These are phyloP conservation scores for Ophiocordyceps camponoti-saundersi DNA, from an alignment of 2,329 filamentous ascomycete species.

Conservation along the genomic window DNA sequence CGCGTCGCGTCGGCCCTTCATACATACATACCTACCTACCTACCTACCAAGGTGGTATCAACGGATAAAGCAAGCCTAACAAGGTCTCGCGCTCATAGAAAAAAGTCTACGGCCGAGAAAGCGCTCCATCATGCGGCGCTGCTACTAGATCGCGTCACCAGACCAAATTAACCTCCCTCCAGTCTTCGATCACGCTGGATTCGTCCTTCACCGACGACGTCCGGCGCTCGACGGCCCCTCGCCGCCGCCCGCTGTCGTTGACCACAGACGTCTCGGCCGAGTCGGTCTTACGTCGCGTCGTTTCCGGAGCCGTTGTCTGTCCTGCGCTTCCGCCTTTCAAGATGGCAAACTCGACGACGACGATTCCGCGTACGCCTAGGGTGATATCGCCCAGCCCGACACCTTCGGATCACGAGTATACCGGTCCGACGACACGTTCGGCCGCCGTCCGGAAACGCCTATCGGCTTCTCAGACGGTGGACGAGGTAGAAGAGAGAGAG, in stretches of 20 bases:
- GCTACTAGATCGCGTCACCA: neutral
- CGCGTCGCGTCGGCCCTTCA: too few relatives aligned
- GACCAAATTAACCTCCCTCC: neutral
- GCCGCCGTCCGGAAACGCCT: slow-evolving; percentile 42
- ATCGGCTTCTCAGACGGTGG: slow-evolving; percentile 39
- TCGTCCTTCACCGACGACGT: neutral
- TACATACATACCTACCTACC: too few relatives aligned
- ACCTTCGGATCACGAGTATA: slow-evolving; percentile 30
- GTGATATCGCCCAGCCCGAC: slow-evolving; percentile 83
- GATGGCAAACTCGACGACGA: slow-evolving; percentile 27
- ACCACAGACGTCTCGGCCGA: neutral
- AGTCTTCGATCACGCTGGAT: neutral
- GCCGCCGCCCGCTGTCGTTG: neutral
- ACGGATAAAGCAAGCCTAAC: too few relatives aligned
- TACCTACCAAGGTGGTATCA: too few relatives aligned
- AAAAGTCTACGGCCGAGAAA: too few relatives aligned
- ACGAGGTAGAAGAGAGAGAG: slow-evolving; percentile 30
- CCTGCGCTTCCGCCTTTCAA: slow-evolving; percentile 43
- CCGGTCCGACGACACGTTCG: slow-evolving; percentile 62
- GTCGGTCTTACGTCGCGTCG: slow-evolving; percentile 23
- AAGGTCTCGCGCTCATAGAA: too few relatives aligned
- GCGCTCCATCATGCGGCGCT: neutral
- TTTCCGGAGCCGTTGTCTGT: slow-evolving; percentile 38
- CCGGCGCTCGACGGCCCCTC: neutral
- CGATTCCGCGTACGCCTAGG: slow-evolving; percentile 62